Evolutionary conservation across 2,329 filamentous ascomycete genomes (phyloP), one percentile per base, ranked within the genome.

Genomic region (Nothopassalora personata): DNA sequence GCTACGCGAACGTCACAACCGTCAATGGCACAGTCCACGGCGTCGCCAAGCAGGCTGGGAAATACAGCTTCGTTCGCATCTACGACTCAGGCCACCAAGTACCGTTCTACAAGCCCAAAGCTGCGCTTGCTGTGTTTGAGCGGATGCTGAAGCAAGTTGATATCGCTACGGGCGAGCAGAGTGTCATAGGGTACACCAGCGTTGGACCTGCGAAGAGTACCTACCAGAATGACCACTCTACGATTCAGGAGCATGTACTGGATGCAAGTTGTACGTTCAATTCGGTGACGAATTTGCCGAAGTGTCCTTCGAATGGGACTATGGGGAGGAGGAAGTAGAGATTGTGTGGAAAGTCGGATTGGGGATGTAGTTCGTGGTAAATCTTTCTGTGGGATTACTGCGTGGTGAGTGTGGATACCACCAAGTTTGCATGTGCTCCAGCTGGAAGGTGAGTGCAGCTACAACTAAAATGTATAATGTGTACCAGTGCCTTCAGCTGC

Each of bases 51-150:
- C 81, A 84, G 68, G 72, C 76, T 4, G 80, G 75, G 15, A 75
- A 76, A 56, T 82, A 79, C 69, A 77, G 75, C 49, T 81, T 82
- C 67, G 73, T 77, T 6, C 74, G 81, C 27, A 74, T 83, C 62
- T 81, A 79, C 67, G 77, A 81, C 58, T 71, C 73, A 7, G 79
- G 79, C 4, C 79, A 81, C 56, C 76, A 79, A 66, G 78, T 80
- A 1, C 81, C 81, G 0, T 83, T 82, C 67, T 83, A 83, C 68
- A 81, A 83, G 3, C 71, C 79, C 33, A 19, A 65, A 4, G 77
- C 75, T 11, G 70, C 80, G 7, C 70, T 82, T 11, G 76, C 77
- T 60, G 73, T 82, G 60, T 81, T 83, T 62, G 72, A 78, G 69
- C 75, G 81, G 11, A 77, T 76, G 10, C 70, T 83, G 57, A 64